Percentiles rank a stretch among this genome's conserved stretches.
These are phyloP conservation scores for Furculomyces boomerangus DNA, from an alignment of 371 early-diverging fungal genomes.

Conservation along the genomic window DNA sequence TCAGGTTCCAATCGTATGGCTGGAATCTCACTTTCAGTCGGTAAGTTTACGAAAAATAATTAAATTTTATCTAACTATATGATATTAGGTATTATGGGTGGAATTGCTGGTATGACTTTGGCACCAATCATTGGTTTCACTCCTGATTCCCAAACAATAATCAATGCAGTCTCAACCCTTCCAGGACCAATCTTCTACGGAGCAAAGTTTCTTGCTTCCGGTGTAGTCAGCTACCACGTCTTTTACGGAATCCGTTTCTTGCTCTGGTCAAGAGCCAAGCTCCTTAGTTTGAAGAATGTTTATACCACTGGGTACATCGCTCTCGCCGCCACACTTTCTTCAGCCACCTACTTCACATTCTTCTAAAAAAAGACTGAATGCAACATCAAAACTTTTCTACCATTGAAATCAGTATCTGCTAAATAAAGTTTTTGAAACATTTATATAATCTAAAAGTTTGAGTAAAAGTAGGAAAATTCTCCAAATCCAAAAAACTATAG, in stretches of 20 bases:
- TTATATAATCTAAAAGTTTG: too few species aligned
- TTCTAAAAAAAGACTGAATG: constrained; percentile 17
- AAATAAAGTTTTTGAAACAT: too few species aligned
- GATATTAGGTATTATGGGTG: not conserved
- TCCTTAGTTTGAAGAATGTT: constrained; percentile 56
- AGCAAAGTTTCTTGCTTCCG: constrained; percentile 42
- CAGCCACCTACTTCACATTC: constrained; percentile 34
- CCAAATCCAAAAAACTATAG: too few species aligned
- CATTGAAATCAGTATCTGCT: too few species aligned
- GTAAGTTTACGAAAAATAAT: too few species aligned
- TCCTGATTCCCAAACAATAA: constrained; percentile 43
- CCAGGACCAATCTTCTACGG: constrained; percentile 36
- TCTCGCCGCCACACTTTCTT: constrained; percentile 38
- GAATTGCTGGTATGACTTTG: constrained; percentile 8
- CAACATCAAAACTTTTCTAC: too few species aligned
- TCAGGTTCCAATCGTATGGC: constrained; percentile 64
- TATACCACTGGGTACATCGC: constrained; percentile 67
- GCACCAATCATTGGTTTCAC: constrained; percentile 33
- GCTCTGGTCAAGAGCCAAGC: constrained; percentile 70
- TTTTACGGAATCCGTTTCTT: constrained; percentile 81
- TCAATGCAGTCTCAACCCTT: constrained; percentile 24
- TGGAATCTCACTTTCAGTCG: constrained; percentile 52
- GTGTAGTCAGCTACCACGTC: constrained; percentile 66
- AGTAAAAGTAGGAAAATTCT: too few species aligned
- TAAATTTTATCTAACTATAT: not conserved